phyloP scores from a whole-genome alignment of 2,329 filamentous ascomycete genomes.

The Spiromastix sp. region DNA sequence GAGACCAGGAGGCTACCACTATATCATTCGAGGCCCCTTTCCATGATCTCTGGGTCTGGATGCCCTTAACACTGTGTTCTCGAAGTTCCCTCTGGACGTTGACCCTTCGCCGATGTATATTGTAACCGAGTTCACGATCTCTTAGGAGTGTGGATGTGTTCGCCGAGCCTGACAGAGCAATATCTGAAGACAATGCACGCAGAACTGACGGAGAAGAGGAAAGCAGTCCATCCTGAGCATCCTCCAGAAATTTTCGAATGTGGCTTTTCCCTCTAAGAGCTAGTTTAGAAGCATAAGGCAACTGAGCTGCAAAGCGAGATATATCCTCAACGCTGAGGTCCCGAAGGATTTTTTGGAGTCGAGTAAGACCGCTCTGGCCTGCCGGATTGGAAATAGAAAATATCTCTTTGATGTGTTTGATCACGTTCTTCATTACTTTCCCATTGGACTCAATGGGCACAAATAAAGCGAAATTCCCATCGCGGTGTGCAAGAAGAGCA shows the following conservation, averaged over 20 bases:
- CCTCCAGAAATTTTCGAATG: constrained; percentile 15
- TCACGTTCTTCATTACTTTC: no score
- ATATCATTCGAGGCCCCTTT: constrained; percentile 51
- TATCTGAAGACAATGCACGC: constrained; percentile 3
- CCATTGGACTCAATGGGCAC: no score
- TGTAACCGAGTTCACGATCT: constrained; percentile 21
- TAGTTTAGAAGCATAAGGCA: no score
- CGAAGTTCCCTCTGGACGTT: constrained; percentile 17
- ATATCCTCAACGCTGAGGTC: no score
- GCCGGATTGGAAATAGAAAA: no score
- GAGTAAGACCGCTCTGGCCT: no score
- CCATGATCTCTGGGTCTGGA: constrained; percentile 39
- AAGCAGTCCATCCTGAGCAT: constrained; percentile 14
- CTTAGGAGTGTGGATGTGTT: constrained; percentile 14
- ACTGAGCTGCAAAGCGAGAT: no score
- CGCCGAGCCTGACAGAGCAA: not conserved
- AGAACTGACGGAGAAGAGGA: constrained; percentile 11
- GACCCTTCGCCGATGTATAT: constrained; percentile 6
- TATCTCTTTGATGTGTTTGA: no score
- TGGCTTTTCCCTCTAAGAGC: constrained; percentile 11
- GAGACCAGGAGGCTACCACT: constrained; percentile 45
- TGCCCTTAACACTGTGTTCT: constrained; percentile 14
- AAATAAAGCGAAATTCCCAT: no score
- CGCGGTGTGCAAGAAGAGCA: no score
- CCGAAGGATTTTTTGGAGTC: no score